Percentiles rank a stretch among this genome's conserved stretches.
phyloP scores from a whole-genome alignment of 164 flowering plant species.

The Liriodendron chinense region DNA sequence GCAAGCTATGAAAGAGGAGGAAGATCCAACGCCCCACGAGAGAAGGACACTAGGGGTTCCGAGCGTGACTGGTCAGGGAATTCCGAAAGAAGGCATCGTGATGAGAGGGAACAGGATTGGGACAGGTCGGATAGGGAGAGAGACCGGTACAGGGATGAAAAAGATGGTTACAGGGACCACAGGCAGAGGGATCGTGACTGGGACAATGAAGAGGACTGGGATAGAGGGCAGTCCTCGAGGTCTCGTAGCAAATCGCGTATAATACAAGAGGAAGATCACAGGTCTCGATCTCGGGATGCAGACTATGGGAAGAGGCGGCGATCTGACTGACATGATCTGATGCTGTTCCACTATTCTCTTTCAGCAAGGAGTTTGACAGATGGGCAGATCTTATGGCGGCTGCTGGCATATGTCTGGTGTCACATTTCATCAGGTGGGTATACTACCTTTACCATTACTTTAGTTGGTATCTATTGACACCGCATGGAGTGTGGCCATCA shows the following conservation, averaged over 20 bases:
- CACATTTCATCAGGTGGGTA: slow-evolving; percentile 6
- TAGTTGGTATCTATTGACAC: slow-evolving; percentile 14
- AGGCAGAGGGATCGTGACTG: slow-evolving; percentile 44
- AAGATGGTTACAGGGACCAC: slow-evolving; percentile 22
- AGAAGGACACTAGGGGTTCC: slow-evolving; percentile 53
- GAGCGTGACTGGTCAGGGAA: slow-evolving; percentile 63
- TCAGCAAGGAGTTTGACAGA: slow-evolving; percentile 7
- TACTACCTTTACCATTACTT: slow-evolving; percentile 14
- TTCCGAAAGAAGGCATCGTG: slow-evolving; percentile 57
- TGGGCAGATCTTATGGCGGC: not conserved
- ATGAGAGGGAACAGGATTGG: slow-evolving; percentile 54
- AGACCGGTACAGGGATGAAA: slow-evolving; percentile 13
- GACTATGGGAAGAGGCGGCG: slow-evolving; percentile 88
- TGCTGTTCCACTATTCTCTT: slow-evolving; percentile 12
- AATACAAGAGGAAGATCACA: slow-evolving; percentile 59
- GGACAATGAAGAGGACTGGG: slow-evolving; percentile 65
- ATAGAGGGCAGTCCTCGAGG: slow-evolving; percentile 70
- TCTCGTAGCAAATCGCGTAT: slow-evolving; percentile 66
- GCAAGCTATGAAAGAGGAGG: slow-evolving; percentile 53
- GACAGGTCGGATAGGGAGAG: slow-evolving; percentile 62
- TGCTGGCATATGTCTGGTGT: not conserved
- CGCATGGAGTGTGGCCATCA: slow-evolving; percentile 27
- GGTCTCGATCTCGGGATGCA: slow-evolving; percentile 74
- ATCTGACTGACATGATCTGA: slow-evolving; percentile 45
- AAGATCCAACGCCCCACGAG: slow-evolving; percentile 49